Percentiles rank a stretch among this genome's conserved stretches.
Conservation (phyloP, 1,139 yeast species). For the Suhomyces wounanorum region DNA sequence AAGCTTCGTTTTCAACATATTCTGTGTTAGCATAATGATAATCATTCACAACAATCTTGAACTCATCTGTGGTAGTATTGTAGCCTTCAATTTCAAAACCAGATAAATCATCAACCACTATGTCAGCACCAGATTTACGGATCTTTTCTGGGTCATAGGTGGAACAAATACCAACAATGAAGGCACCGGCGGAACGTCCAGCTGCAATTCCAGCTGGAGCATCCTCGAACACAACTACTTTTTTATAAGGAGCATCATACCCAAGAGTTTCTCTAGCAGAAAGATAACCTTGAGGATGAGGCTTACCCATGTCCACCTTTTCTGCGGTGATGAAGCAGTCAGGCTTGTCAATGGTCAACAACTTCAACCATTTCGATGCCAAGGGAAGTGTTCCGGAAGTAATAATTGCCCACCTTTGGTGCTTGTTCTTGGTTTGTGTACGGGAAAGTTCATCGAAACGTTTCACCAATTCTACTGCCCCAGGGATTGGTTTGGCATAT, state of each 20-base stretch:
- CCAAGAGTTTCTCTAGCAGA: conserved; percentile 62
- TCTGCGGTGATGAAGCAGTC: conserved; percentile 79
- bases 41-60: conserved; percentile 45
- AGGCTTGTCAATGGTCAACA: conserved; percentile 64
- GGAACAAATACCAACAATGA: conserved; percentile 79
- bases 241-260: conserved; percentile 44
- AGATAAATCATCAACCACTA: conserved; percentile 72
- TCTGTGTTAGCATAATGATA: conserved; percentile 50
- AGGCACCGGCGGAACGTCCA: conserved; percentile 83
- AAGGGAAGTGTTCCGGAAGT: conserved; percentile 78
- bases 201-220: conserved; percentile 88
- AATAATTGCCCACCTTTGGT: conserved; percentile 76
- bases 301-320: conserved; percentile 74
- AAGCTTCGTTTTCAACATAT: conserved; percentile 17
- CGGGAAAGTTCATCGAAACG: conserved; percentile 47
- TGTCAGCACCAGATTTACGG: conserved; percentile 74
- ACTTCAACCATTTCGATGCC: conserved; percentile 77
- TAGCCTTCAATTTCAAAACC: conserved; percentile 45
- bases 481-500: conserved; percentile 71
- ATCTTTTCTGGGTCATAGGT: conserved; percentile 71
- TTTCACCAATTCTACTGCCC: conserved; percentile 65
- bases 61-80: conserved; percentile 47
- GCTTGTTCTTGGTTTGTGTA: conserved; percentile 42
- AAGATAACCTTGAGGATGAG: conserved; percentile 80
- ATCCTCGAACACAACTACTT: conserved; percentile 77